Base-by-base conservation (phyloP, 768 basidiomycete species). In the Trametes maxima region DNA sequence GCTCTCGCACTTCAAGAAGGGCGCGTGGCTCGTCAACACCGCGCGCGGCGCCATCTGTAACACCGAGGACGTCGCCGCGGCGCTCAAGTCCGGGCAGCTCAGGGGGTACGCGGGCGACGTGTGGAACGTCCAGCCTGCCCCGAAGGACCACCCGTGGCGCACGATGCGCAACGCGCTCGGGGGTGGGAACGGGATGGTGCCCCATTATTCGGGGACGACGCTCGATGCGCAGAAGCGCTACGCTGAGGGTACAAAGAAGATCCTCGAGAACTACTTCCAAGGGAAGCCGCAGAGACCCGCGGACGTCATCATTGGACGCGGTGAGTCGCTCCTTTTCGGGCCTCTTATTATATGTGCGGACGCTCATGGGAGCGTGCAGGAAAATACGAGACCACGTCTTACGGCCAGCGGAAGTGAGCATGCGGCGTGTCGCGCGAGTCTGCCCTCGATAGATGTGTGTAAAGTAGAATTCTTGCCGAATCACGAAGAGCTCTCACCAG, bases 21-120 rank as follows among this genome's bases (percentile, higher is more conserved):
- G 92, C 48, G 84, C 93, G 12, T 94, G 89, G 89, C 84, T 95
- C 67, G 88, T 96, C 70, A 96, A 96, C 83, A 94, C 92, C 24
- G 92, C 92, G 53, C 91, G 93, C 68, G 94, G 94, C 48, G 94
- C 94, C 40, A 94, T 96, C 69, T 92, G 90, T 71, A 86, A 92
- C 75, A 85, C 86, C 63, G 85, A 92, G 60, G 92, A 85, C 48
- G 88, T 95, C 61, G 86, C 88, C 2, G 85, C 73, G 0, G 92
- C 94, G 8, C 72, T 96, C 58, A 80, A 83, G 76, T 86, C 82
- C 50, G 93, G 93, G 16, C 89, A 92, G 35, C 74, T 95, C 62
- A 74, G 78, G 56, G 94, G 74, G 19, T 78, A 77, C 69, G 65
- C 77, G 55, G 76, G 78, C 53, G 90, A 94, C 75, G 90, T 93